Conservation (phyloP, 73 alveolate species). For the Tetrahymena elliotti region DNA sequence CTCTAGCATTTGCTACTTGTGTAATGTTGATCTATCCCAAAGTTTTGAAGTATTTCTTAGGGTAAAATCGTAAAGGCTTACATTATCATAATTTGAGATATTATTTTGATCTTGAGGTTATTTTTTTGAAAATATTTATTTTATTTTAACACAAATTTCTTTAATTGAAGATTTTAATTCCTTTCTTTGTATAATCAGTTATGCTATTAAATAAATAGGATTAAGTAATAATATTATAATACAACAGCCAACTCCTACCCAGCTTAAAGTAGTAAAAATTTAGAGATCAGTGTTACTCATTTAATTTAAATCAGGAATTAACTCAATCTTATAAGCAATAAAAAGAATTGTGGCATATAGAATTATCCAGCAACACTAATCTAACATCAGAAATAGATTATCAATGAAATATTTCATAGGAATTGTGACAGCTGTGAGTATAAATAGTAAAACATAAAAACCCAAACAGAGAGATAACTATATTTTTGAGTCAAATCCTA, state of each 20-base stretch:
- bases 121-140: neutral
- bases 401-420: neutral
- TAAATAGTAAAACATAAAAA: neutral
- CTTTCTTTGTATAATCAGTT: neutral
- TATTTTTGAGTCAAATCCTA: neutral
- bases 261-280: neutral
- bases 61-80: neutral
- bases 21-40: neutral
- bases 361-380: neutral
- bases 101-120: neutral
- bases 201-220: neutral
- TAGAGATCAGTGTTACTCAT: neutral
- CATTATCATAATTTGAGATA: neutral
- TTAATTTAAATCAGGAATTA: neutral
- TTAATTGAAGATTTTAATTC: neutral
- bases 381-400: neutral
- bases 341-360: neutral
- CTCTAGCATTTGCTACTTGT: neutral
- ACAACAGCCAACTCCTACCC: neutral
- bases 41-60: neutral
- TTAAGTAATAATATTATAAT: neutral
- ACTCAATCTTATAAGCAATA: neutral
- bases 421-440: neutral
- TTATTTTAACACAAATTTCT: neutral
- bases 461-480: neutral